Evolutionary conservation across 2,329 filamentous ascomycete species (phyloP), one percentile per base, ranked within the genome.

Genomic region (Penicillium sclerotiorum): DNA sequence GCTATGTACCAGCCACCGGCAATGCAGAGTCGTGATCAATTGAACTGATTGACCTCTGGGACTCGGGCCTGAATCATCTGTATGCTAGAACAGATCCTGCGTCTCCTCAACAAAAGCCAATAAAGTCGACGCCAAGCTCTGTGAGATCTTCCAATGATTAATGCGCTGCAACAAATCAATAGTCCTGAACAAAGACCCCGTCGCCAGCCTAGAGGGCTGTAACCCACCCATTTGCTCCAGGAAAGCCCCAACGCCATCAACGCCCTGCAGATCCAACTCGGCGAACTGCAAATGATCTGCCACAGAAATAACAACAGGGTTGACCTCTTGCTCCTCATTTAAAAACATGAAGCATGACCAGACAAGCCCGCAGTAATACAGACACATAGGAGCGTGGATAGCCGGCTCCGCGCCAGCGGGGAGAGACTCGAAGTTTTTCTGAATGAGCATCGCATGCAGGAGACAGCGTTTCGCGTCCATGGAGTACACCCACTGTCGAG

Each of bases 141-240:
- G 36, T 27, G 47, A 23, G 8, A 56, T 48, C 36, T 45, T 50
- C 40, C 40, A 48, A 45, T 52, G 50, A 38, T 45, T 53, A 27
- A 55, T 50, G 15, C 47, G 43, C 20, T 50, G 42, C 32, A 53
- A 25, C 25, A 55, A 33, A 50, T 53, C 44, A 18, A 55, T 50
- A 32, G 50, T 32, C 15, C 50, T 30, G 17, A 53, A 50, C n/a
- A 55, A 13, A 9, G 49, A 50, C 28, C 43, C 47, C 21, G 36
- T 39, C 23, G 44, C 53, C 35, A 50, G 18, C 23, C 37, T 45
- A 9, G 25, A 7, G 1, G 49, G 45, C 37, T 36, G 41, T 4
- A 55, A 18, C 4, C 39, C 35, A n/a, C 49, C 39, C 20, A 32
- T 33, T 36, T 53, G 39, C 15, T 50, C 50, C 12, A 46, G 12